Evolutionary conservation across 2,329 filamentous ascomycete species (phyloP).

Genomic region (Diaporthe sp.): DNA sequence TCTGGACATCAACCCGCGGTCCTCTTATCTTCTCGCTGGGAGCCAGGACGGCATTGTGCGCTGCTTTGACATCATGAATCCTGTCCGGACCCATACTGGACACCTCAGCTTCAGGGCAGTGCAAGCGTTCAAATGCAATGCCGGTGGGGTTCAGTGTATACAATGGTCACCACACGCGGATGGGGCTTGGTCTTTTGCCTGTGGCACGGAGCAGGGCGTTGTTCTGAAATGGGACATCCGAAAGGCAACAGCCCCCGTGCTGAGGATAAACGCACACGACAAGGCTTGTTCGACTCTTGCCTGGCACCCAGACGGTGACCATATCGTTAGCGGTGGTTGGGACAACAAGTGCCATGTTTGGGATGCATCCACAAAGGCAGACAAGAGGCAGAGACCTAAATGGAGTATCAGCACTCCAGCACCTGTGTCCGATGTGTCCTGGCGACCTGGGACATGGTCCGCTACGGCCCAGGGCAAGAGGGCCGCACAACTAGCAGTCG

Average conservation of each 20-base stretch:
- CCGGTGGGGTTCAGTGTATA: slow-evolving; percentile 73
- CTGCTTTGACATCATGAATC: slow-evolving; percentile 70
- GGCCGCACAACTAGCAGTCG: slow-evolving; percentile 73
- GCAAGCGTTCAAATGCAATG: slow-evolving; percentile 64
- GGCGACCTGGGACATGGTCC: slow-evolving; percentile 77
- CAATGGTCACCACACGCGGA: slow-evolving; percentile 73
- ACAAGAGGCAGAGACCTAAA: slow-evolving; percentile 75
- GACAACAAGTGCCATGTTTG: slow-evolving; percentile 76
- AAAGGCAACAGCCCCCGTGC: slow-evolving; percentile 64
- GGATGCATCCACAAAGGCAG: slow-evolving; percentile 72
- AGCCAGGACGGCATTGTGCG: slow-evolving; percentile 76
- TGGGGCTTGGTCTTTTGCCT: slow-evolving; percentile 72
- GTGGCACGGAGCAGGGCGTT: slow-evolving; percentile 73
- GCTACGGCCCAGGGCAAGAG: slow-evolving; percentile 71
- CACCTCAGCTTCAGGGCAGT: slow-evolving; percentile 64
- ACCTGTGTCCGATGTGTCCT: slow-evolving; percentile 70
- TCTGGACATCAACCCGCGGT: slow-evolving; percentile 72
- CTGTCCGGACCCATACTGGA: slow-evolving; percentile 62
- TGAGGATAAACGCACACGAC: slow-evolving; percentile 74
- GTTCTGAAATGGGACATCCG: slow-evolving; percentile 76
- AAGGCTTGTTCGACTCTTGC: slow-evolving; percentile 71
- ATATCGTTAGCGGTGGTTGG: slow-evolving; percentile 73
- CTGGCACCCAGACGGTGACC: slow-evolving; percentile 79
- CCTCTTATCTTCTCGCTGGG: slow-evolving; percentile 71
- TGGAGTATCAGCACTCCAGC: slow-evolving; percentile 74